Base-by-base conservation (phyloP, 768 basidiomycete genomes). In the Rhizopogon roseolus region DNA sequence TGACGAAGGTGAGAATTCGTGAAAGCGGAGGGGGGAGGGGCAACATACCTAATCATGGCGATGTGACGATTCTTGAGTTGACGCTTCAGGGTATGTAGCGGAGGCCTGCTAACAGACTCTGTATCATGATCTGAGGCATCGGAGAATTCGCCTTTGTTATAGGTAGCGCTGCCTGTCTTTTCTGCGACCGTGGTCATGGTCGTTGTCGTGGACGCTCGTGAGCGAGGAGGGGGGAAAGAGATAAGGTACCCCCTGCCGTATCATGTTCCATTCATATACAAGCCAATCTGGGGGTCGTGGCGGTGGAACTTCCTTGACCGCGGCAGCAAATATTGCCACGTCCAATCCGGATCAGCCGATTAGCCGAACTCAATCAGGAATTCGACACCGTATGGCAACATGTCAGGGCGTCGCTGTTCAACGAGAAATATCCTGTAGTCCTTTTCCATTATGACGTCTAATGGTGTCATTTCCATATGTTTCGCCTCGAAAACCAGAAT, bases 41-140 rank as follows among this genome's bases (percentile, higher is more conserved):
- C 10, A 7, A 57, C 70, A 45, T 49, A 76, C 85, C 87, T 88
- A 59, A 90, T 90, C 88, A 90, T 89, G 48, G 88, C 85, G 55
- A 91, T 77, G 64, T 91, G 90, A 14, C 89, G 76, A 62, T 88
- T 89, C 66, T 87, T 87, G 58, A 87, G 71, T 66, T 87, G 84
- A 48, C 85, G 77, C 10, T 77, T 70, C 39, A 86, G 80, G 41
- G 28, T 57, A 0, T 44, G 50, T 4, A 19, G 4, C 48, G 50
- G 2, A 13, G 43, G n/a, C 1, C 0, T 25, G 5, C 50, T 9
- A 4, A 52, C 32, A 2, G 52, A 56, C 40, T 71, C 67, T 19
- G 63, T 53, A 13, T 69, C 67, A 6, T 54, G 56, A 1, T 59
- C 7, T 25, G 65, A 71, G 40, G 7, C 50, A 0, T 63, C 55